phyloP scores from a whole-genome alignment of 1,284 basidiomycete genomes.

The Ceratobasidium sp. region DNA sequence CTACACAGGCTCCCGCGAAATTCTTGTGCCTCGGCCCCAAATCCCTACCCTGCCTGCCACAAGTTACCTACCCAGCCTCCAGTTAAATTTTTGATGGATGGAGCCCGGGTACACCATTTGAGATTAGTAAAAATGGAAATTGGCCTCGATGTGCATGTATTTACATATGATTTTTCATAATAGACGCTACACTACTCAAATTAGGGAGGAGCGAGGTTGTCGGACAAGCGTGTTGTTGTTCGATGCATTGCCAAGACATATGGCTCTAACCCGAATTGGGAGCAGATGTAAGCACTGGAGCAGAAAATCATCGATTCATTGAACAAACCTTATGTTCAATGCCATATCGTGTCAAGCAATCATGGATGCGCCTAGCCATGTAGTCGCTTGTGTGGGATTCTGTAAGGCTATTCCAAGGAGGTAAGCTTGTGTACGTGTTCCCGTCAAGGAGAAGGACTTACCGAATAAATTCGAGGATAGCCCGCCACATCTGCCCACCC shows the following conservation, averaged over 20 bases:
- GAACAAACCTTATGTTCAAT: background rate
- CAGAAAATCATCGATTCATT: background rate
- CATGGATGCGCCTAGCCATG: background rate
- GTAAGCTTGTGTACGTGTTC: background rate
- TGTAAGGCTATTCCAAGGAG: background rate
- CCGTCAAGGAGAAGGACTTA: background rate
- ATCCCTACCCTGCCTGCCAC: too few species aligned
- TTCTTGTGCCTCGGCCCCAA: too few species aligned
- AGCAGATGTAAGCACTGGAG: background rate
- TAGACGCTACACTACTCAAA: background rate
- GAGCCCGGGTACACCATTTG: background rate
- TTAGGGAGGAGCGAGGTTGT: background rate
- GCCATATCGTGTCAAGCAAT: background rate
- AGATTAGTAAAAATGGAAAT: background rate
- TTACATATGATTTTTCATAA: constrained; percentile 8
- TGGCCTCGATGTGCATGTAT: background rate
- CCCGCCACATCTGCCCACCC: background rate
- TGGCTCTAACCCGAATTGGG: background rate
- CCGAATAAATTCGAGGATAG: constrained; percentile 25
- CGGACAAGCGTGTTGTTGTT: constrained; percentile 10
- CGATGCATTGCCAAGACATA: constrained; percentile 1
- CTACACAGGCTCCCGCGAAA: too few species aligned
- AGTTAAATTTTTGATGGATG: background rate
- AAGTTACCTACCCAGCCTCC: too few species aligned
- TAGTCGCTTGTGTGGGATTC: background rate